Evolutionary conservation across 1,139 yeast genomes (phyloP).

Genomic region (Diutina mesorugosa): DNA sequence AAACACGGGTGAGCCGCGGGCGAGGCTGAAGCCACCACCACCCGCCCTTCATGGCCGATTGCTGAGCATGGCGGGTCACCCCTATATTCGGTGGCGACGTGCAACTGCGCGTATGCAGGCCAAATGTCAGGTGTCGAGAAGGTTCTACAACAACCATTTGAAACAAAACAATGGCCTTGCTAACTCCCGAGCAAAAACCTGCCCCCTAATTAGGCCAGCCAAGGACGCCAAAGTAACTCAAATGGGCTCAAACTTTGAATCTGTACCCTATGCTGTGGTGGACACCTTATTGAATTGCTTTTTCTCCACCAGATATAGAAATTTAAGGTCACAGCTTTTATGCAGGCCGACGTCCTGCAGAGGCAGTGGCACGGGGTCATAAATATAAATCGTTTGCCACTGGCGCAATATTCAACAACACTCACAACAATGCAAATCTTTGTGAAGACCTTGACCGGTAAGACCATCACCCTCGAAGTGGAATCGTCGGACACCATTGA

Average conservation of each 20-base stretch:
- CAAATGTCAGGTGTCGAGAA: not conserved
- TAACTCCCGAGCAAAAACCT: not conserved
- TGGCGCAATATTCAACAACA: slow-evolving; percentile 14
- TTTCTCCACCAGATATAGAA: not conserved
- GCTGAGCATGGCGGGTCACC: not conserved
- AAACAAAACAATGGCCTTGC: no score
- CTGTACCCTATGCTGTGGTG: not conserved
- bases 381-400: not conserved
- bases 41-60: not conserved
- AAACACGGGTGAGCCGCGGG: not conserved
- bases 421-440: slow-evolving; percentile 11
- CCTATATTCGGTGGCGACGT: not conserved
- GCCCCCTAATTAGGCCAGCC: no score
- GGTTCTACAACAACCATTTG: not conserved
- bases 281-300: not conserved
- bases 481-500: slow-evolving; percentile 10
- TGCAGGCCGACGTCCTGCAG: not conserved
- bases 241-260: not conserved
- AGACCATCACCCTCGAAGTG: slow-evolving; percentile 10
- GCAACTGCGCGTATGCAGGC: not conserved
- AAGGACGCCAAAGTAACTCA: no score
- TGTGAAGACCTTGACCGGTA: slow-evolving; percentile 10
- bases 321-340: not conserved
- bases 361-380: not conserved
- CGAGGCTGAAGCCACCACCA: not conserved